Percentiles rank a stretch among this genome's conserved stretches.
Evolutionary conservation across 2,329 filamentous ascomycete genomes (phyloP).

Genomic region (Phaeoacremonium minimum): DNA sequence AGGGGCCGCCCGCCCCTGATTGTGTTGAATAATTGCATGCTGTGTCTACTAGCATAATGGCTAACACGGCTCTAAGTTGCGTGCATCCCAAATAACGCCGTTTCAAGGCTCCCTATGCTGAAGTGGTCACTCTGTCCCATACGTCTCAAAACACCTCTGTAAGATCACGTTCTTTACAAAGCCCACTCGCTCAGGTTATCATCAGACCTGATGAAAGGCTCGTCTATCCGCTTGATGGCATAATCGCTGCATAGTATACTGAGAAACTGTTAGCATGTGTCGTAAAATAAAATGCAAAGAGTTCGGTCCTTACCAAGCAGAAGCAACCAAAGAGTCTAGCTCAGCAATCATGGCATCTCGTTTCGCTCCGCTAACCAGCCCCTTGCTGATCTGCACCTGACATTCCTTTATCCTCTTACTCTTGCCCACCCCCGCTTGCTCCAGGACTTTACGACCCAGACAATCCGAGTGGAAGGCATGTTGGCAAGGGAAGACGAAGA

Average conservation of each 20-base stretch:
- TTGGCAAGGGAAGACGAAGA: constrained; percentile 98
- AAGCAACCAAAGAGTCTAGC: constrained; percentile 86
- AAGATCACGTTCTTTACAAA: no score
- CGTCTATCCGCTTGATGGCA: constrained; percentile 90
- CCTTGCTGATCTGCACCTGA: constrained; percentile 77
- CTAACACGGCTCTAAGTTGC: no score
- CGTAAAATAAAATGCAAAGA: constrained; percentile 1
- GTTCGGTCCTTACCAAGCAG: constrained; percentile 69
- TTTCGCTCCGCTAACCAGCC: constrained; percentile 62
- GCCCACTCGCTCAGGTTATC: constrained; percentile 83
- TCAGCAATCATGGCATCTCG: constrained; percentile 83
- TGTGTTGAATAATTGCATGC: no score
- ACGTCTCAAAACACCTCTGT: no score
- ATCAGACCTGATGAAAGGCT: constrained; percentile 74
- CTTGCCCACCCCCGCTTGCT: constrained; percentile 72
- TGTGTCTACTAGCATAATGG: no score
- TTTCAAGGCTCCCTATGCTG: no score
- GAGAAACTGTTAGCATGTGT: constrained; percentile 1
- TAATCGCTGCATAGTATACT: constrained; percentile 93
- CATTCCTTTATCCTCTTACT: constrained; percentile 79
- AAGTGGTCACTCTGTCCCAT: no score
- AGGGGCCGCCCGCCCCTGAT: no score
- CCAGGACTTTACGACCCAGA: constrained; percentile 78
- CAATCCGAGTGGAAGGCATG: constrained; percentile 98
- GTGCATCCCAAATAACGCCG: no score